Conservation (phyloP, 2,329 filamentous ascomycete genomes). For the Rasamsonia emersonii region DNA sequence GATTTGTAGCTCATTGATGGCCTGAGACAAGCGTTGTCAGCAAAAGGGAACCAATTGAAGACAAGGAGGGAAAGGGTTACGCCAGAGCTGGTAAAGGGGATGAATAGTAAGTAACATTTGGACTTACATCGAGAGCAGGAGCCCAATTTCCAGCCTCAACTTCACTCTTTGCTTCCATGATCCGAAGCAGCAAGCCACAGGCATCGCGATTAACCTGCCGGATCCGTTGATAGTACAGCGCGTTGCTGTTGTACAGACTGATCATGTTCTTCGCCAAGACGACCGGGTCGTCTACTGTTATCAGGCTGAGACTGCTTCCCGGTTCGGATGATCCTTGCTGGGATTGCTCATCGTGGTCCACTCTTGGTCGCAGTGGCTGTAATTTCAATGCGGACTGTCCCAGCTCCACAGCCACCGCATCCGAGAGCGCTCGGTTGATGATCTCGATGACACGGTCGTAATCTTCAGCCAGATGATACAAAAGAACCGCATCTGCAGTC, state of each 20-base stretch:
- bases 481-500: conserved; percentile 82
- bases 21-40: conserved; percentile 37
- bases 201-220: conserved; percentile 49
- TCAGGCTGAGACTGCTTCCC: conserved; percentile 49
- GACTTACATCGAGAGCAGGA: conserved; percentile 56
- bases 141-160: conserved; percentile 53
- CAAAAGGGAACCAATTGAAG: conserved; percentile 2
- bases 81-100: too few species aligned
- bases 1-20: conserved; percentile 65
- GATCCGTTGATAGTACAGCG: conserved; percentile 54
- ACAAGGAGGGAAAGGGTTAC: conserved; percentile 4
- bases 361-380: conserved; percentile 69
- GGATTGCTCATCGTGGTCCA: conserved; percentile 23
- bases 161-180: conserved; percentile 52
- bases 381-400: conserved; percentile 71
- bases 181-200: conserved; percentile 50
- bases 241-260: conserved; percentile 52
- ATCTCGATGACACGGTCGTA: conserved; percentile 91
- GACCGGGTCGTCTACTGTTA: conserved; percentile 59
- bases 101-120: not conserved
- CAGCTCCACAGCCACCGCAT: conserved; percentile 78
- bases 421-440: conserved; percentile 80
- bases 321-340: conserved; percentile 11
- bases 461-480: conserved; percentile 91
- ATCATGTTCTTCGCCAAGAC: conserved; percentile 56